Evolutionary conservation across 2,329 filamentous ascomycete species (phyloP), one percentile per base, ranked within the genome.

Genomic region (Aspergillus neoniger): DNA sequence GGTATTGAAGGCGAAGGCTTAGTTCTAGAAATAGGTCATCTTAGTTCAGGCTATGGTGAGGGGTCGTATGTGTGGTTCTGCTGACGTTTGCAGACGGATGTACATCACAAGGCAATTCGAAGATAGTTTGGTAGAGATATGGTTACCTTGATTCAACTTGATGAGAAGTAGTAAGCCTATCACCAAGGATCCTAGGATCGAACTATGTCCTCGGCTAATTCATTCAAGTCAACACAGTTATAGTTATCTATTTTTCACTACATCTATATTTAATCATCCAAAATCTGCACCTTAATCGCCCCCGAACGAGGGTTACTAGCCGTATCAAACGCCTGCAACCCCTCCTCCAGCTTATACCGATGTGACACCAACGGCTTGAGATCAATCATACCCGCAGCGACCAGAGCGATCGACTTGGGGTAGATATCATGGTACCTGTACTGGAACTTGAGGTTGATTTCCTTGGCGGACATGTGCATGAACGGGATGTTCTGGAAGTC

Each of bases 361-460:
- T 78, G 75, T 10, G 76, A 77, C 10, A 77, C 75, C 30, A 77
- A 63, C 41, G 74, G 74, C 60, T 77, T 76, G 57, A 78, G 52
- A 56, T 77, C 68, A 50, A 78, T 73, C 49, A 78, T 58, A 0
- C 76, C 75, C 48, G 76, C 72, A 5, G 69, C 70, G 1, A 76
- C 72, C 12, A 69, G 32, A 7, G 44, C 41, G 14, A 69, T 69
- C 2, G 67, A 60, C 60, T 69, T 69, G 19, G 62, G 65, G n/a
- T 67, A 67, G 19, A 67, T 66, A 48, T 67, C 65, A 12, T 67
- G 65, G 10, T 66, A 67, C 4, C 65, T 53, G 28, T 66, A 66
- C 47, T 66, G 64, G 55, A 66, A 65, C 10, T 58, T 53, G 30
- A 67, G 51, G 28, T 67, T 61, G 15, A 67, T 67, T 47, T 67